Base-by-base conservation (phyloP, 2,329 filamentous ascomycete genomes). In the Plenodomus tracheiphilus region DNA sequence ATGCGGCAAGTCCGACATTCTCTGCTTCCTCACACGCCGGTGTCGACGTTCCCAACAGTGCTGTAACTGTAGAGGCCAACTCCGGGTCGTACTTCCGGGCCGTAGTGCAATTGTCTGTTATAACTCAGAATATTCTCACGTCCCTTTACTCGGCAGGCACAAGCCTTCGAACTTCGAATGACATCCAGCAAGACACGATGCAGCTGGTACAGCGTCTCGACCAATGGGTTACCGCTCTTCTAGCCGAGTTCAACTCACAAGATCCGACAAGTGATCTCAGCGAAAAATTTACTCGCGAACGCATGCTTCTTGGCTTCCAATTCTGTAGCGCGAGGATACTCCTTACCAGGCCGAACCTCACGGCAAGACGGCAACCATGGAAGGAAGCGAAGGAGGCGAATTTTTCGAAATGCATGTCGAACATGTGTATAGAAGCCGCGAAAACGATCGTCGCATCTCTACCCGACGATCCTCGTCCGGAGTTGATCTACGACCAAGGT, bases 291-390 rank as follows among this genome's bases (percentile, higher is more conserved):
- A 40, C 38, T 10, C 67, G 66, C 11, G 65, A 73, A 43, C 63
- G 68, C 10, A 46, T 66, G 41, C 46, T 68, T 11, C 61, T 74
- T 5, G 66, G 57, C 4, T 68, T 73, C 37, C 59, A 64, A 17
- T 71, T 67, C 45, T 73, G 66, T 47, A 69, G 68, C 43, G 64
- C 69, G n/a, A 66, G 59, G 37, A 74, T 75, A n/a, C 60, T 76
- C n/a, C 66, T 74, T 28, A 73, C 68, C 8, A 69, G 72, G 7
- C 72, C 71, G 11, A 73, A 61, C 47, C 56, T 76, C 7, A 70
- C 65, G 21, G 53, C 61, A 10, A 46, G 72, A 13, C 61, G 66
- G 17, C 45, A 56, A 18, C n/a, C 41, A 1, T 49, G 46, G 41
- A 54, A 49, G 25, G 64, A 56, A 7, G 36, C 22, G 2, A 49